Evolutionary conservation across 1,284 basidiomycete genomes (phyloP), one percentile per base, ranked within the genome.

Genomic region (Fomitopsis betulina): DNA sequence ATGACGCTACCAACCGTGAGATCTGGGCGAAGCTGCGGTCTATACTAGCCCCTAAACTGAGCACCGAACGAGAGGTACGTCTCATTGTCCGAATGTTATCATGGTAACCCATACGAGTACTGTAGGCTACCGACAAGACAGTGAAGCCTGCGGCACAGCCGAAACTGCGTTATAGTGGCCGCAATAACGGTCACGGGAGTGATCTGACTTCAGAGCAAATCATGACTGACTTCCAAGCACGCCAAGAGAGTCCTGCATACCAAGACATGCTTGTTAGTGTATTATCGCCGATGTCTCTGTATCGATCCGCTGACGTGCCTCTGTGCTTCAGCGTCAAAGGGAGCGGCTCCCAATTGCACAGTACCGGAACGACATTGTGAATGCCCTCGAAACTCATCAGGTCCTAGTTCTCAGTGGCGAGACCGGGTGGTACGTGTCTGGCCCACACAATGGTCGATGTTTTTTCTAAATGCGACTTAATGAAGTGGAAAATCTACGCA

Each of bases 401-500:
- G 84, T 98, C 17, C 79, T 98, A 40, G 95, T 99, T 0, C 79
- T 99, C 0, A 96, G 94, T 67, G 97, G 97, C 47, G 97, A 99
- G 76, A 99, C 97, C 5, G 97, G 97, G 65, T 99, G 94, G 92
- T 92, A 65, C 67, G 75, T 65, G 8, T 38, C 8, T 25, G 8
- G 13, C 30, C 10, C n/a, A n/a, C 42, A 25, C 27, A 23, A 13
- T 57, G n/a, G 12, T 6, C 32, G 30, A 7, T 43, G 13, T 17
- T 9, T 23, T 13, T 5, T 25, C 53, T 17, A 21, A 19, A n/a
- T 40, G n/a, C n/a, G n/a, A n/a, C n/a, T n/a, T 9, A 9, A 30
- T 54, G 2, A 45, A 94, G 95, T 68, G 97, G 96, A 15, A 99
- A 99, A 76, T 98, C 96, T 1, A 99, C 97, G 0, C 97, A 99